These are phyloP conservation scores for Melanogaster broomeanus DNA, from an alignment of 768 basidiomycete genomes.

Conservation along the genomic window DNA sequence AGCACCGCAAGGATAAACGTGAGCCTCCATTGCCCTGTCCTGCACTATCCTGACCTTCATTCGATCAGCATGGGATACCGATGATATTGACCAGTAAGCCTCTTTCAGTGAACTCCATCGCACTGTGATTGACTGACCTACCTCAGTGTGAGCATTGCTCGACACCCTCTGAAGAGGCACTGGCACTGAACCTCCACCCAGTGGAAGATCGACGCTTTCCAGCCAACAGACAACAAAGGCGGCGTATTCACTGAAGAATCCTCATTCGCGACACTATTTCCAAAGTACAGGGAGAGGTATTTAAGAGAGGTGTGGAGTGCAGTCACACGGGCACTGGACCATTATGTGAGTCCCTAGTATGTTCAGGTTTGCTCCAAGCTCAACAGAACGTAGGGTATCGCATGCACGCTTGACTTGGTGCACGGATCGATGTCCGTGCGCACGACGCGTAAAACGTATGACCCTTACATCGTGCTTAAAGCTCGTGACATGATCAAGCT, in stretches of 20 bases:
- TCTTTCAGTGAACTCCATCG: constrained; percentile 2
- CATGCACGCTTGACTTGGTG: constrained; percentile 91
- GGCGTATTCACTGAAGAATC: constrained; percentile 93
- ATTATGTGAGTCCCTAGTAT: constrained; percentile 55
- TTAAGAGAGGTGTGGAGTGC: constrained; percentile 93
- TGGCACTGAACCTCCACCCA: constrained; percentile 30
- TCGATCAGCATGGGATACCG: constrained; percentile 92
- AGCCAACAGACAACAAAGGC: constrained; percentile 71
- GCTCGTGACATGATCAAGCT: constrained; percentile 96
- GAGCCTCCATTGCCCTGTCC: constrained; percentile 30
- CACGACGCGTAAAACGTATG: constrained; percentile 95
- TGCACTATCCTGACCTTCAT: constrained; percentile 14
- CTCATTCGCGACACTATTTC: constrained; percentile 96
- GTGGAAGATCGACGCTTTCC: constrained; percentile 92
- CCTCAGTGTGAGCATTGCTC: constrained; percentile 43
- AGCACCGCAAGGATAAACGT: constrained; percentile 95
- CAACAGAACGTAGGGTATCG: constrained; percentile 61
- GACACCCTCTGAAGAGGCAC: neutral
- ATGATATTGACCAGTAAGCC: constrained; percentile 98
- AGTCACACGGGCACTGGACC: constrained; percentile 81
- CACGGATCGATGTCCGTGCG: constrained; percentile 97
- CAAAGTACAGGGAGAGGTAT: constrained; percentile 98
- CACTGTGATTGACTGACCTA: neutral
- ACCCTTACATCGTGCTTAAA: constrained; percentile 95
- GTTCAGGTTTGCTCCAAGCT: neutral